Percentiles rank a stretch among this genome's conserved stretches.
phyloP scores from a whole-genome alignment of 2,329 filamentous ascomycete genomes.

The Colletotrichum lentis region DNA sequence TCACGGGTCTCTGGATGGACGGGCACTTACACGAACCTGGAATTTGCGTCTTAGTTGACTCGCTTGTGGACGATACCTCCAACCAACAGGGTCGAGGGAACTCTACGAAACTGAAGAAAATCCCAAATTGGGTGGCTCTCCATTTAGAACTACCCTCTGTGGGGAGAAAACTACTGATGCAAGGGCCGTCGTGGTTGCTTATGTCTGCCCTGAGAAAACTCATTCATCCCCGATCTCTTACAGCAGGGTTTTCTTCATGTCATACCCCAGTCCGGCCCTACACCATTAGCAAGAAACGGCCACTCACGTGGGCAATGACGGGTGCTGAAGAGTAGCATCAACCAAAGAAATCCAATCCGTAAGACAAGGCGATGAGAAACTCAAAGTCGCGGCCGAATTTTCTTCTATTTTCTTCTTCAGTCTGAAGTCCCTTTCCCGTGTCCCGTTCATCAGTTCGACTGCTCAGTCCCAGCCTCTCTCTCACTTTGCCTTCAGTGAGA shows the following conservation, averaged over 20 bases:
- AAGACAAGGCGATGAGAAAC: not conserved
- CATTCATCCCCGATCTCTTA: constrained; percentile 3
- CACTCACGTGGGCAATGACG: constrained; percentile 14
- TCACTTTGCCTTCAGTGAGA: not conserved
- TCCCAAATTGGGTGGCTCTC: too few relatives aligned
- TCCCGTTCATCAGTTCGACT: not conserved
- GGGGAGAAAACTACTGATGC: not conserved
- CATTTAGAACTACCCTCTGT: too few relatives aligned
- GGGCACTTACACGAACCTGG: constrained; percentile 9
- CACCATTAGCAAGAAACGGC: constrained; percentile 8
- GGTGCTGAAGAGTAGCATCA: constrained; percentile 2
- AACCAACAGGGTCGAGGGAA: not conserved
- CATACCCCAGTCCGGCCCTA: constrained; percentile 19
- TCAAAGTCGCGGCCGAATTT: not conserved
- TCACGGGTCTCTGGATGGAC: not conserved
- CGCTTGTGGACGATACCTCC: not conserved
- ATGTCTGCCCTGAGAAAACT: not conserved
- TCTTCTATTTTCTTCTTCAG: not conserved
- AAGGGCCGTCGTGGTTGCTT: not conserved
- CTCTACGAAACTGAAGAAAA: not conserved
- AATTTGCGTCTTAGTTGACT: not conserved
- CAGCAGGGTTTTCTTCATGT: constrained; percentile 19
- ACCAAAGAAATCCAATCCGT: not conserved
- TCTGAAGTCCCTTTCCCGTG: not conserved
- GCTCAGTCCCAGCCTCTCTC: not conserved